phyloP scores from a whole-genome alignment of 1,284 basidiomycete genomes.

The Apiotrichum domesticum region DNA sequence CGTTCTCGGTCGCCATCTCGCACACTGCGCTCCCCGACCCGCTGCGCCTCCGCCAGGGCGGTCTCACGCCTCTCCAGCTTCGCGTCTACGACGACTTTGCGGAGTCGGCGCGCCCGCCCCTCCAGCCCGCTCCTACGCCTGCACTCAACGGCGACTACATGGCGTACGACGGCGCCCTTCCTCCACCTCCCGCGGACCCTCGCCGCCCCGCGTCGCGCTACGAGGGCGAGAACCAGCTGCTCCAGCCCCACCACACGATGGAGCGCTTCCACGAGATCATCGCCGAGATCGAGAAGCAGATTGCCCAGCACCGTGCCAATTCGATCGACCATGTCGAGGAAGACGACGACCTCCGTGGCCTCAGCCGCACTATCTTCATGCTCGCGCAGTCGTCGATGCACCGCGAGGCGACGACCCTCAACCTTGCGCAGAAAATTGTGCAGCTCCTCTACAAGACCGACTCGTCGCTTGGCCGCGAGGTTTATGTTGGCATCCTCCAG shows the following conservation, averaged over 20 bases:
- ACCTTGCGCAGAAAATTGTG: constrained; percentile 70
- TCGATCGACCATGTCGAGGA: constrained; percentile 65
- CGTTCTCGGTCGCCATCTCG: constrained; percentile 64
- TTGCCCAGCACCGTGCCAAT: constrained; percentile 59
- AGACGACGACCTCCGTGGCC: constrained; percentile 76
- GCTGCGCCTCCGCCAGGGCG: constrained; percentile 75
- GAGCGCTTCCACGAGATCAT: constrained; percentile 56
- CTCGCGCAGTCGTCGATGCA: constrained; percentile 72
- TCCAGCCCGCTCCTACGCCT: background rate
- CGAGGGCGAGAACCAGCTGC: constrained; percentile 24
- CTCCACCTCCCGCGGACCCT: constrained; percentile 10
- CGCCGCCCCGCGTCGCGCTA: constrained; percentile 26
- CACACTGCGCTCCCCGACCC: constrained; percentile 79
- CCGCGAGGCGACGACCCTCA: constrained; percentile 76
- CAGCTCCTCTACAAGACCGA: constrained; percentile 70
- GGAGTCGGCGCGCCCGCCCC: constrained; percentile 40
- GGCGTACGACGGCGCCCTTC: constrained; percentile 10
- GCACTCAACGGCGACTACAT: constrained; percentile 18
- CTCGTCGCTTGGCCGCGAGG: constrained; percentile 75
- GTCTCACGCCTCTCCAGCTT: constrained; percentile 74
- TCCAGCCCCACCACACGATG: constrained; percentile 37
- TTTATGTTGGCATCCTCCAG: constrained; percentile 82
- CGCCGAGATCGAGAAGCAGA: constrained; percentile 70
- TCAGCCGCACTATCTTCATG: constrained; percentile 73
- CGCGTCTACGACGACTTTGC: constrained; percentile 95